Evolutionary conservation across 2,329 filamentous ascomycete genomes (phyloP), one percentile per base, ranked within the genome.

Genomic region (Colletotrichum tofieldiae): DNA sequence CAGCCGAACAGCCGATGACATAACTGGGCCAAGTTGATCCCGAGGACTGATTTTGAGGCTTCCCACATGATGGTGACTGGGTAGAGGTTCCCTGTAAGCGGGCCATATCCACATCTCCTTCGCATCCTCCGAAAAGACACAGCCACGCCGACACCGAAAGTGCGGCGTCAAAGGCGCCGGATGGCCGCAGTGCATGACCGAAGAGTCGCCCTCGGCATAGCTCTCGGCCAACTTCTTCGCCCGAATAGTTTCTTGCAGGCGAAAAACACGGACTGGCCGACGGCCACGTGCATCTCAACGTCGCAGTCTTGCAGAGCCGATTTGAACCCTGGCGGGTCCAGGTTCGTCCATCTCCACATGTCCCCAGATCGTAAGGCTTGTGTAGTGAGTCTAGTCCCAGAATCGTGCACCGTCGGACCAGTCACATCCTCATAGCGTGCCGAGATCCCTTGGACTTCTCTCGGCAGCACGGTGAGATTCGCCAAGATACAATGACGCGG

Each of bases 401-500:
- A 67, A 32, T 29, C 56, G 64, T 67, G 35, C 37, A 54, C 51
- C 35, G 47, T 39, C 11, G 37, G 45, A 35, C 59, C 69, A 69
- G 51, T 69, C 59, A 63, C 20, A 26, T 60, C 35, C 35, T 39
- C 16, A 60, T 41, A 37, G 59, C 65, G 65, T 69, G 69, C 69
- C 69, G 65, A 72, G 69, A 52, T 47, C 29, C 52, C 54, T 59
- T 63, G 65, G 39, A 32, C 14, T 63, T 64, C 32, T 65, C 68
- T 72, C 69, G 69, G 69, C 69, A 69, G 52, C 14, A 39, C 20
- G 23, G 69, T 65, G 37, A 59, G 69, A 55, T 47, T 37, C 54
- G 69, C 69, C 65, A 72, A 72, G 65, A 58, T 72, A 32, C 69
- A 69, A 55, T 69, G 69, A 72, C 69, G 69, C 65, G 69, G 69